These are phyloP conservation scores for Xylaria sp. DNA, from an alignment of 2,329 filamentous ascomycete species.

Conservation along the genomic window DNA sequence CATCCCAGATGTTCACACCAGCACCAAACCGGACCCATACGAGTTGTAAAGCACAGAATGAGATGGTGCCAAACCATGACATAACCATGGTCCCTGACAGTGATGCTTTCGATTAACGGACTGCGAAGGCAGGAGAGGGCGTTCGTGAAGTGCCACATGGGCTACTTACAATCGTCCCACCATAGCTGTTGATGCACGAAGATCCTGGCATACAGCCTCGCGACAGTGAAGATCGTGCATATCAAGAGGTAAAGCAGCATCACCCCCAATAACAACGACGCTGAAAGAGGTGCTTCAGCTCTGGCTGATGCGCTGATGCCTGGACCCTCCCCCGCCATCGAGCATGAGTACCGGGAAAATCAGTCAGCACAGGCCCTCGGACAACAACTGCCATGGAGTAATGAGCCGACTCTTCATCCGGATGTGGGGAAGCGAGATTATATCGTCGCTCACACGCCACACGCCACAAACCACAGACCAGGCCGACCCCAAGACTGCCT, in stretches of 20 bases:
- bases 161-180: constrained; percentile 27
- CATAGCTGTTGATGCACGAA: constrained; percentile 24
- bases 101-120: background rate
- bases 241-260: constrained; percentile 29
- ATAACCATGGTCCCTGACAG: constrained; percentile 20
- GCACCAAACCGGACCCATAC: constrained; percentile 20
- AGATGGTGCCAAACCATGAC: constrained; percentile 21
- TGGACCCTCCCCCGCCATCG: constrained; percentile 4
- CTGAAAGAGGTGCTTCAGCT: constrained; percentile 13
- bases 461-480: too few species aligned
- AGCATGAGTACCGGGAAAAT: background rate
- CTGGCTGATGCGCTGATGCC: constrained; percentile 17
- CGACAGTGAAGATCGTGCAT: constrained; percentile 18
- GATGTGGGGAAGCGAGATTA: background rate
- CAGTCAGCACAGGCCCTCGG: background rate
- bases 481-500: background rate
- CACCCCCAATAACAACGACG: constrained; percentile 13
- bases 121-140: background rate
- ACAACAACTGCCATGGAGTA: background rate
- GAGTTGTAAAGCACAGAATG: constrained; percentile 16
- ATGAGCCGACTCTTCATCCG: background rate
- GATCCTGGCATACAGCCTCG: constrained; percentile 21
- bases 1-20: constrained; percentile 22
- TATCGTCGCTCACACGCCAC: background rate
- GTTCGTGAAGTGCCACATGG: background rate